phyloP scores from a whole-genome alignment of 2,329 filamentous ascomycete species.

The Sporothrix dimorphospora region DNA sequence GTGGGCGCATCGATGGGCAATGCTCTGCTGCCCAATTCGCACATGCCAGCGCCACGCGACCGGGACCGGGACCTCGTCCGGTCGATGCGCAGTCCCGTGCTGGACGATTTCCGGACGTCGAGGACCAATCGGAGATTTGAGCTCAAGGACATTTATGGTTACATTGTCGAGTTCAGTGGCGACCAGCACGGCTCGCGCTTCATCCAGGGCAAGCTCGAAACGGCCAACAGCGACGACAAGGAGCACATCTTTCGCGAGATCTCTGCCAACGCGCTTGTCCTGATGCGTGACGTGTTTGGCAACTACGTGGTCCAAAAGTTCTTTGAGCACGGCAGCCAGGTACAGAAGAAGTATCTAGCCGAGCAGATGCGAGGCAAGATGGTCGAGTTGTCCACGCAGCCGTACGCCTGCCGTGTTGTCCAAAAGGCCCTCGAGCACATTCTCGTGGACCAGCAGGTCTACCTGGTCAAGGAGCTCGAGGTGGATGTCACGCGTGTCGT shows the following conservation, averaged over 20 bases:
- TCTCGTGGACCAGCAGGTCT: conserved; percentile 79
- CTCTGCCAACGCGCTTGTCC: conserved; percentile 76
- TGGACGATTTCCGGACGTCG: conserved; percentile 75
- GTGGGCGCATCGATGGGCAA: conserved; percentile 37
- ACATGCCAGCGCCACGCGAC: conserved; percentile 43
- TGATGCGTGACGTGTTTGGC: conserved; percentile 96
- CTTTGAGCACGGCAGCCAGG: conserved; percentile 92
- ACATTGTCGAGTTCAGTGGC: conserved; percentile 92
- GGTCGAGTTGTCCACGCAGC: conserved; percentile 76
- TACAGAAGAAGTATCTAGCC: conserved; percentile 86
- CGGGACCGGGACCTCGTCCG: conserved; percentile 28
- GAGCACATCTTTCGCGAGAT: conserved; percentile 89
- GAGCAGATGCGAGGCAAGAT: conserved; percentile 87
- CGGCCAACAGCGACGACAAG: conserved; percentile 94
- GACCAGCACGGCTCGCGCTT: conserved; percentile 96
- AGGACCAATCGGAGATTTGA: conserved; percentile 77
- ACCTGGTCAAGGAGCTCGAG: conserved; percentile 68
- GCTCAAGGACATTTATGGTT: conserved; percentile 82
- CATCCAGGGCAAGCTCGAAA: conserved; percentile 90
- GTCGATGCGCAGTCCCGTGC: conserved; percentile 65
- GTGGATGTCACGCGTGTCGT: conserved; percentile 75
- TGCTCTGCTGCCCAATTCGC: conserved; percentile 39
- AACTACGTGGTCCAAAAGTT: conserved; percentile 99
- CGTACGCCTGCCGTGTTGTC: conserved; percentile 93
- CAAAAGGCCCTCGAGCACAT: conserved; percentile 95